phyloP scores from a whole-genome alignment of 2,329 filamentous ascomycete species.

The Pseudogymnoascus sp. region DNA sequence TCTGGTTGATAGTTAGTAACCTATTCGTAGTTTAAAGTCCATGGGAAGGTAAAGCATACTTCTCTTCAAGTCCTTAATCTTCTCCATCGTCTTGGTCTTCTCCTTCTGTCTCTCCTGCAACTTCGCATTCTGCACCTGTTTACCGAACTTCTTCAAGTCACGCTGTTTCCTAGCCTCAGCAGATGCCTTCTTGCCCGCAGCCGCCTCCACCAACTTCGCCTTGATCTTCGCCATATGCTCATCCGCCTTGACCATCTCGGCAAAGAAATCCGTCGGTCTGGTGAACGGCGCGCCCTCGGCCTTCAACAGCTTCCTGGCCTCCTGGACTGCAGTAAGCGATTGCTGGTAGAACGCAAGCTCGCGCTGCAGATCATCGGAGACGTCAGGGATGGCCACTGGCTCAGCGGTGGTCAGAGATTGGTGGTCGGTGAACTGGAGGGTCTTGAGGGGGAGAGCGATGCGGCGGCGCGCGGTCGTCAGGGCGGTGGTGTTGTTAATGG shows the following conservation, averaged over 20 bases:
- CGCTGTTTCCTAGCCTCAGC: slow-evolving; percentile 86
- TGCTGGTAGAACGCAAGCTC: slow-evolving; percentile 93
- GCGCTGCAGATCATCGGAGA: slow-evolving; percentile 85
- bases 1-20: slow-evolving; percentile 47
- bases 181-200: slow-evolving; percentile 83
- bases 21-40: slow-evolving; percentile 4
- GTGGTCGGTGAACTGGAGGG: slow-evolving; percentile 74
- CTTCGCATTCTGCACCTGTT: slow-evolving; percentile 95
- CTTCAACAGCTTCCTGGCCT: slow-evolving; percentile 67
- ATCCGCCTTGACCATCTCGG: slow-evolving; percentile 98
- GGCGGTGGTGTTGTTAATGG: slow-evolving; percentile 93
- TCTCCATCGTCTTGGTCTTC: slow-evolving; percentile 88
- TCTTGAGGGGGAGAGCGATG: slow-evolving; percentile 62
- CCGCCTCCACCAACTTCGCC: slow-evolving; percentile 85
- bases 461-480: slow-evolving; percentile 75
- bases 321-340: slow-evolving; percentile 69
- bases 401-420: slow-evolving; percentile 66
- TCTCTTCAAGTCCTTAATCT: slow-evolving; percentile 90
- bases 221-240: slow-evolving; percentile 98
- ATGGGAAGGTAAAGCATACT: slow-evolving; percentile 56
- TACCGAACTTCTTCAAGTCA: slow-evolving; percentile 98
- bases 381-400: slow-evolving; percentile 69
- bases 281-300: slow-evolving; percentile 81
- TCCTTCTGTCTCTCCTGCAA: slow-evolving; percentile 88
- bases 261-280: slow-evolving; percentile 90